Conservation (phyloP, 208 protist species). For the Crithidia brevicula region DNA sequence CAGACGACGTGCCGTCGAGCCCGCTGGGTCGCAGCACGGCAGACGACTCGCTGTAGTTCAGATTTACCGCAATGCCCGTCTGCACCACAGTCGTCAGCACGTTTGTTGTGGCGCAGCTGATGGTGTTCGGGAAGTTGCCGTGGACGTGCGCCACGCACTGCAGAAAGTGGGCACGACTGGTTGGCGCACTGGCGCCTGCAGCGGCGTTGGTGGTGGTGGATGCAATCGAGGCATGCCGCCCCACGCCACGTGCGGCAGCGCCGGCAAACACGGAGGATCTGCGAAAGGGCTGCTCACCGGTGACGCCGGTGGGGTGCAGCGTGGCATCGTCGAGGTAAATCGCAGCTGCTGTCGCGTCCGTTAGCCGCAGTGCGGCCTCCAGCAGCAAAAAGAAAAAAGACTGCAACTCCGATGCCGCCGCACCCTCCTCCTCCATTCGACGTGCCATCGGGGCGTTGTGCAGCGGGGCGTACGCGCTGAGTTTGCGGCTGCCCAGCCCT, state of each 20-base stretch:
- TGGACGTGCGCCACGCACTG: slow-evolving; percentile 64
- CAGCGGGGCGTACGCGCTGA: background rate
- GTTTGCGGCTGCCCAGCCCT: background rate
- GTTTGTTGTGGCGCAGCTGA: slow-evolving; percentile 59
- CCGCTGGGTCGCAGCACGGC: slow-evolving; percentile 5
- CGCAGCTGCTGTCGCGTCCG: slow-evolving; percentile 55
- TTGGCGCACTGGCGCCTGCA: background rate
- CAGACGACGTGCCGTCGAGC: background rate
- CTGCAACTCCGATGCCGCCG: slow-evolving; percentile 48
- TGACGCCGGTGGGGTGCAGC: background rate
- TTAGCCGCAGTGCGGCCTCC: slow-evolving; percentile 50
- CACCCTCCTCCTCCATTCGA: slow-evolving; percentile 31
- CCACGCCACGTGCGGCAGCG: background rate
- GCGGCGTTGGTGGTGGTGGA: background rate
- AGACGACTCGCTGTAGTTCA: slow-evolving; percentile 34
- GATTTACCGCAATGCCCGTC: slow-evolving; percentile 68
- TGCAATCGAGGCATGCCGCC: background rate
- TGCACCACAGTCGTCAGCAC: slow-evolving; percentile 62
- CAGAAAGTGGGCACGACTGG: slow-evolving; percentile 39
- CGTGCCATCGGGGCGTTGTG: slow-evolving; percentile 25
- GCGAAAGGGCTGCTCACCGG: background rate
- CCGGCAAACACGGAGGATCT: background rate
- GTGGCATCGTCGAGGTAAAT: slow-evolving; percentile 55
- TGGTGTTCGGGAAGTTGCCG: slow-evolving; percentile 53
- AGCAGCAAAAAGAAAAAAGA: slow-evolving; percentile 72